phyloP scores from a whole-genome alignment of 495 filamentous ascomycete genomes.

The Rhizodiscina lignyota region DNA sequence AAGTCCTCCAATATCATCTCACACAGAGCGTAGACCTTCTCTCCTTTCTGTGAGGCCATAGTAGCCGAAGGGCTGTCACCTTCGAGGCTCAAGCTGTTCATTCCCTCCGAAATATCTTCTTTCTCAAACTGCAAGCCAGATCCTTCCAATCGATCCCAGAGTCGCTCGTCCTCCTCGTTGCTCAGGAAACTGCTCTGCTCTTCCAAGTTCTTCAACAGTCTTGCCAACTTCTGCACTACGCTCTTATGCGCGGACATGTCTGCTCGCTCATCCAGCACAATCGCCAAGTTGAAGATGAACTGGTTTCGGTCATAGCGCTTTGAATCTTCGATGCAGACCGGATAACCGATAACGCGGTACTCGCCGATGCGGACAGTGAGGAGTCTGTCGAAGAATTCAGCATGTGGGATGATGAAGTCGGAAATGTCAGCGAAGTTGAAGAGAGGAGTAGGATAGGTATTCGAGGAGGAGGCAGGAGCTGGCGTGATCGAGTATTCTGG shows the following conservation, averaged over 20 bases:
- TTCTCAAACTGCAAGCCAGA: constrained; percentile 1
- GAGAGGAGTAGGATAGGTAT: constrained; percentile 29
- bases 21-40: constrained; percentile 62
- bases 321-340: constrained; percentile 53
- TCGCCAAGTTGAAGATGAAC: constrained; percentile 93
- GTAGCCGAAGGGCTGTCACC: background rate
- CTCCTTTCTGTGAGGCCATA: background rate
- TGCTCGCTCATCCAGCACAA: constrained; percentile 60
- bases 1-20: constrained; percentile 89
- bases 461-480: constrained; percentile 29
- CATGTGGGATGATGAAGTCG: constrained; percentile 82
- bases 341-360: constrained; percentile 73
- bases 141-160: constrained; percentile 11
- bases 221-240: constrained; percentile 70
- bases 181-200: constrained; percentile 67
- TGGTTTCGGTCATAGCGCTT: constrained; percentile 62
- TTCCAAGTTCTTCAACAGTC: constrained; percentile 74
- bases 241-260: constrained; percentile 57
- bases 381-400: constrained; percentile 77
- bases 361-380: constrained; percentile 63
- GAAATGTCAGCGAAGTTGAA: constrained; percentile 70
- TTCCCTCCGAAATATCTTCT: background rate
- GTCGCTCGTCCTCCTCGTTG: constrained; percentile 22
- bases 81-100: background rate
- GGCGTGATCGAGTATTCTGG: constrained; percentile 61